phyloP scores from a whole-genome alignment of 805 yeast species.

The Saccharomyces mikatae region DNA sequence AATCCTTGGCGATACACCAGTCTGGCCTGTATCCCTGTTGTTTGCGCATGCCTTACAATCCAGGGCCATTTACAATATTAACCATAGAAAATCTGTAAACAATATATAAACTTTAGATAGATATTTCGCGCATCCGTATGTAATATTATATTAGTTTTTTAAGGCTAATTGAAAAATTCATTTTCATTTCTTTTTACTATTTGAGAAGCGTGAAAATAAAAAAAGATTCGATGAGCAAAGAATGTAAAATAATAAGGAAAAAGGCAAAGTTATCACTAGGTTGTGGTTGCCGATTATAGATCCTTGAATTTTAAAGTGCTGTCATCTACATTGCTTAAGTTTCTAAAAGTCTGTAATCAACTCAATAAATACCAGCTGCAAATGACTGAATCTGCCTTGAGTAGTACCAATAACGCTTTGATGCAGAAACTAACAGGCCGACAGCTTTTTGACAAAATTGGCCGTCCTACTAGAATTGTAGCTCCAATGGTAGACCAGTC shows the following conservation, averaged over 20 bases:
- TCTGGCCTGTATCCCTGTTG: constrained; percentile 72
- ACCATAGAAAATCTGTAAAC: neutral
- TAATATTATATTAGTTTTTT: neutral
- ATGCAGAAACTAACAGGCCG: constrained; percentile 43
- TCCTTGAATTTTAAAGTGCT: neutral
- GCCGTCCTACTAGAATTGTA: constrained; percentile 72
- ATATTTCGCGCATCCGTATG: neutral
- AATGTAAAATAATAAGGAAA: neutral
- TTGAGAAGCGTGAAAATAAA: neutral
- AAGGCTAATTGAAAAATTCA: neutral
- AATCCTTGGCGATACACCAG: constrained; percentile 73
- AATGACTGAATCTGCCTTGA: neutral
- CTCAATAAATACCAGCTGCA: neutral
- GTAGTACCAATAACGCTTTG: neutral
- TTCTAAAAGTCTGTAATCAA: neutral
- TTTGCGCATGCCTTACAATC: constrained; percentile 73
- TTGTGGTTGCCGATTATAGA: neutral
- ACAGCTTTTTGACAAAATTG: constrained; percentile 58
- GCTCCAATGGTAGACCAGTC: constrained; percentile 99
- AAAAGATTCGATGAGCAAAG: neutral
- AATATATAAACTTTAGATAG: neutral
- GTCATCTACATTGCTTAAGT: neutral
- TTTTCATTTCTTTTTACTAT: neutral
- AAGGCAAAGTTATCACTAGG: neutral
- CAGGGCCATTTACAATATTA: constrained; percentile 38